Evolutionary conservation across 2,329 filamentous ascomycete species (phyloP), one percentile per base, ranked within the genome.

Genomic region (Huntiella bhutanensis): DNA sequence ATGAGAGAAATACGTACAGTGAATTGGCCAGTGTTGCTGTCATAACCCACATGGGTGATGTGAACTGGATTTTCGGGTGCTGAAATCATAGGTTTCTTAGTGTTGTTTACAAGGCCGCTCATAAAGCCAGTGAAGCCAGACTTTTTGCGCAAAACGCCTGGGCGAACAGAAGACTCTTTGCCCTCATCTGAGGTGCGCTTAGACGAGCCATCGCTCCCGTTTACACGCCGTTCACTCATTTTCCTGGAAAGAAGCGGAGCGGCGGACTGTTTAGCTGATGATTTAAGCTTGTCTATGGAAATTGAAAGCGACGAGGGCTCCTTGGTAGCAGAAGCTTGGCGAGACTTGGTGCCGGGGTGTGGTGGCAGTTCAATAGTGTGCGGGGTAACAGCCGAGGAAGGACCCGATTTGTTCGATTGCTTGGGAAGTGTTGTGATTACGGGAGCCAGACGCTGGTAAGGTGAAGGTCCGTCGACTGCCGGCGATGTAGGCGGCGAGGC

Each of bases 41-140:
- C 88, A 61, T 94, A 95, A 55, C 88, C 88, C 53, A 98, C 91
- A 62, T 98, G 91, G 48, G 88, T 96, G 56, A 98, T 84, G 64
- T 96, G 91, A 50, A 96, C 86, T 42, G 91, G 91, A 57, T 98
- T 96, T 62, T 94, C 87, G 46, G 91, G 91, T 34, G 86, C 84
- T n/a, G 91, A 96, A 56, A 98, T 98, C 61, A 88, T 77, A 41
- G 91, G 85, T 53, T 86, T 84, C 62, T 87, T 83, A 45, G 83
- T 86, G 33, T 86, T 88, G 53, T 83, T 82, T 49, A 92, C 77
- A 51, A 80, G 59, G 59, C 80, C 88, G 60, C 79, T 88, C 68
- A 94, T 78, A 57, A 93, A 86, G 54, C 79, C 83, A 12, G 83
- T 86, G 58, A 94, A 85, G 49, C 83, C 85, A 44, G 82, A 82